Evolutionary conservation across 2,329 filamentous ascomycete genomes (phyloP).

Genomic region (Fusarium torreyae): DNA sequence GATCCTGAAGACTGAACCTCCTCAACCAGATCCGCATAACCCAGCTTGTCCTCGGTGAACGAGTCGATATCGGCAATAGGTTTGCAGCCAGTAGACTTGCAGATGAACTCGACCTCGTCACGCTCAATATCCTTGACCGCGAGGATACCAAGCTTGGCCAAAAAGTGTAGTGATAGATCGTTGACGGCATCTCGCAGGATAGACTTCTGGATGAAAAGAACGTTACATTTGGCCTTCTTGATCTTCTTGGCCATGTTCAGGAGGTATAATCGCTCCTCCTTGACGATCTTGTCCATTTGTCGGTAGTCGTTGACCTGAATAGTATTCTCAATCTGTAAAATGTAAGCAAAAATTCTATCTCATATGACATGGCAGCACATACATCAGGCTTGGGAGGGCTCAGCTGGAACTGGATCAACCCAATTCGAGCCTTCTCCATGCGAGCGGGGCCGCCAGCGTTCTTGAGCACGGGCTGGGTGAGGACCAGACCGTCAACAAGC

Average conservation of each 20-base stretch:
- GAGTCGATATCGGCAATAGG: conserved; percentile 98
- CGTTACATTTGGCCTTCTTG: conserved; percentile 99
- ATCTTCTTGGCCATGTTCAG: conserved; percentile 99
- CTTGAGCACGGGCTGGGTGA: conserved; percentile 95
- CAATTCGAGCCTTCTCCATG: conserved; percentile 98
- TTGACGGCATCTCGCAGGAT: conserved; percentile 98
- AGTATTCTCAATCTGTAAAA: conserved; percentile 92
- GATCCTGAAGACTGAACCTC: conserved; percentile 90
- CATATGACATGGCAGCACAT: conserved; percentile 55
- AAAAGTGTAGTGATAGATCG: conserved; percentile 96
- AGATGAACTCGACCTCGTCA: conserved; percentile 99
- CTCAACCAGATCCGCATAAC: conserved; percentile 92
- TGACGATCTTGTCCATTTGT: conserved; percentile 99
- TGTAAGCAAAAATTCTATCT: conserved; percentile 36
- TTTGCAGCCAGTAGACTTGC: conserved; percentile 99
- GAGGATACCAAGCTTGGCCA: conserved; percentile 96
- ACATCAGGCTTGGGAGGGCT: conserved; percentile 98
- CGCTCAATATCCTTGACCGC: conserved; percentile 98
- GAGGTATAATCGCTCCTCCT: conserved; percentile 98
- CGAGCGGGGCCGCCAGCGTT: conserved; percentile 89
- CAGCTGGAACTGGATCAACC: conserved; percentile 97
- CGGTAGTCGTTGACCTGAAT: conserved; percentile 99
- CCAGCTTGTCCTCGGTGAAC: conserved; percentile 98
- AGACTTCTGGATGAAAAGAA: conserved; percentile 97
- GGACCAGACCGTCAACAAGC: conserved; percentile 92